Percentiles rank a stretch among this genome's conserved stretches.
Evolutionary conservation across 345 rosid genomes (phyloP).

Genomic region (Gossypium longicalyx): DNA sequence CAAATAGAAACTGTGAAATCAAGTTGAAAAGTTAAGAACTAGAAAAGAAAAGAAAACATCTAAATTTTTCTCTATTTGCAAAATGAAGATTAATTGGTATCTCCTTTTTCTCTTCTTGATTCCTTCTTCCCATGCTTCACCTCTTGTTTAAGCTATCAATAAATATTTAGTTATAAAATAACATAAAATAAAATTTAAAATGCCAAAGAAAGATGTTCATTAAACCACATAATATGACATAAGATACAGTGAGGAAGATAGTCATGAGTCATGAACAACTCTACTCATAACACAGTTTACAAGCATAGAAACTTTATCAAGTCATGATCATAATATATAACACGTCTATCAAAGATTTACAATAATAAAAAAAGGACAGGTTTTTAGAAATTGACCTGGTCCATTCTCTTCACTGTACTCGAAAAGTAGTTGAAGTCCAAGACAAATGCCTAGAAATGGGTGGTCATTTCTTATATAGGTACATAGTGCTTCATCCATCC

Average conservation of each 20-base stretch:
- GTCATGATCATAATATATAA: not conserved
- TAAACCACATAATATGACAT: not conserved
- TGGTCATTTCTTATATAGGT: conserved; percentile 75
- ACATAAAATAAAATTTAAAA: not conserved
- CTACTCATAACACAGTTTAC: not conserved
- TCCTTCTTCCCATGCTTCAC: not conserved
- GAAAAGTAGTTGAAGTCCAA: conserved; percentile 90
- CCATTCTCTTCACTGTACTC: conserved; percentile 92
- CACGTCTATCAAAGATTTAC: not conserved
- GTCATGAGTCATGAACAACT: not conserved
- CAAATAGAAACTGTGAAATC: conserved; percentile 9
- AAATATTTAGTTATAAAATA: not conserved
- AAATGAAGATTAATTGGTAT: not conserved
- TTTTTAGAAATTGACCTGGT: conserved; percentile 41
- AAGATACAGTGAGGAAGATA: not conserved
- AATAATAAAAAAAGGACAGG: conserved; percentile 48
- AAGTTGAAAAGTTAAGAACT: not conserved
- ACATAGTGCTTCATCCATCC: conserved; percentile 86
- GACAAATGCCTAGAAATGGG: conserved; percentile 95
- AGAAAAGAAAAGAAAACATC: not conserved
- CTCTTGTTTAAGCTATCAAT: not conserved
- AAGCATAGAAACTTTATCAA: too few relatives aligned
- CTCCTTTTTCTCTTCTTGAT: not conserved
- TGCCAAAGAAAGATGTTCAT: not conserved
- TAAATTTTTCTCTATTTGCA: not conserved